phyloP scores from a whole-genome alignment of 768 basidiomycete genomes.

The Leccinum arenicola region DNA sequence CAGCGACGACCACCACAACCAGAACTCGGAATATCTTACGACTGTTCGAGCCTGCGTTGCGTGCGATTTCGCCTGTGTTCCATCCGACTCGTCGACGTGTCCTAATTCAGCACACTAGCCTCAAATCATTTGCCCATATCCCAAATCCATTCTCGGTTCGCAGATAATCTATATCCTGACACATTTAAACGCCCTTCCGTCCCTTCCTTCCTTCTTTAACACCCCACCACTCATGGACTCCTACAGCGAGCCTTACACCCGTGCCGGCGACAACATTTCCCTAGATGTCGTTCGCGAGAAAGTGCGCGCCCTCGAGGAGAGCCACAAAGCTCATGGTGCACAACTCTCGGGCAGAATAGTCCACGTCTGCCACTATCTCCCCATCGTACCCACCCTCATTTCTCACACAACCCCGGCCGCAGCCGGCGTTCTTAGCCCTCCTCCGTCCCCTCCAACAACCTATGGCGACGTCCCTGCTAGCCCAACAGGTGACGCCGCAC shows the following conservation, averaged over 20 bases:
- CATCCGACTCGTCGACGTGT: constrained; percentile 7
- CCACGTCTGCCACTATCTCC: constrained; percentile 90
- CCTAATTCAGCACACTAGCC: constrained; percentile 25
- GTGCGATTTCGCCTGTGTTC: background rate
- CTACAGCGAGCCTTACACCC: constrained; percentile 68
- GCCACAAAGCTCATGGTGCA: constrained; percentile 66
- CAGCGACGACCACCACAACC: constrained; percentile 3
- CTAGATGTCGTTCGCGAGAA: constrained; percentile 72
- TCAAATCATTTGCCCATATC: constrained; percentile 19
- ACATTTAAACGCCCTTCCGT: constrained; percentile 19
- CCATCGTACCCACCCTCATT: constrained; percentile 66
- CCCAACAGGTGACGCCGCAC: constrained; percentile 20
- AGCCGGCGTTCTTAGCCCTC: constrained; percentile 64
- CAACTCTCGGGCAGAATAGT: constrained; percentile 85
- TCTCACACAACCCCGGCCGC: constrained; percentile 30
- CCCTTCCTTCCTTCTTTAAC: background rate
- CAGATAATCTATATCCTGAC: constrained; percentile 26
- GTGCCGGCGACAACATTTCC: constrained; percentile 61
- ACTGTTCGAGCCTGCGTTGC: background rate
- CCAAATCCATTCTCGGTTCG: constrained; percentile 26
- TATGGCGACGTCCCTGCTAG: constrained; percentile 45
- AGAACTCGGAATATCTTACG: background rate
- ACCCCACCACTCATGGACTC: constrained; percentile 52
- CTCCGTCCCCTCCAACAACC: constrained; percentile 70
- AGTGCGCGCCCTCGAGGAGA: constrained; percentile 67